These are phyloP conservation scores for Sclerotinia sclerotiorum DNA, from an alignment of 2,329 filamentous ascomycete species.

Conservation along the genomic window DNA sequence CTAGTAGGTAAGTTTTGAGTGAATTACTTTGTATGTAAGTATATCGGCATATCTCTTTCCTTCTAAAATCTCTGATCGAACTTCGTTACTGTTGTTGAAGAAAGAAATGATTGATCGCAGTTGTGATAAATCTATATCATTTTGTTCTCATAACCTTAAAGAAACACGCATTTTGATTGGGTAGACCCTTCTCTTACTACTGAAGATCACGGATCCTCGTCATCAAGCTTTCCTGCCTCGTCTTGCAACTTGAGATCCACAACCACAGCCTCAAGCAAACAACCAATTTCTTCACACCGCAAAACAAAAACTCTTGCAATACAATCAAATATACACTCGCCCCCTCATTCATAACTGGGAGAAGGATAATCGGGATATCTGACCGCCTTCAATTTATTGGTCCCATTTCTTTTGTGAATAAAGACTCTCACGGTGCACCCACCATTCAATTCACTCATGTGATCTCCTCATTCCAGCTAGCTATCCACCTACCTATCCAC, in stretches of 20 bases:
- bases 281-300: conserved; percentile 9
- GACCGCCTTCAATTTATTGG: neutral
- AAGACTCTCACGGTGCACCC: conserved; percentile 5
- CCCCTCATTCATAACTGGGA: neutral
- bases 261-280: conserved; percentile 16
- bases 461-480: conserved; percentile 13
- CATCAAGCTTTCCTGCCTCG: conserved; percentile 22
- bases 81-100: neutral
- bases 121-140: neutral
- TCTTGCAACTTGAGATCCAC: conserved; percentile 9
- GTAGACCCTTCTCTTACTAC: neutral
- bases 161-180: conserved; percentile 9
- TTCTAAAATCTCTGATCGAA: neutral
- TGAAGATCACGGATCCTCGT: conserved; percentile 9
- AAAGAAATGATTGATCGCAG: neutral
- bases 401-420: conserved; percentile 7
- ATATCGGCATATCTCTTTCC: no score
- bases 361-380: neutral
- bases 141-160: neutral
- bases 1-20: neutral
- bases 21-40: neutral
- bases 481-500: conserved; percentile 16
- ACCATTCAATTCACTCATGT: conserved; percentile 18
- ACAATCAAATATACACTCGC: neutral
- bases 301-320: conserved; percentile 12